phyloP scores from a whole-genome alignment of 352 stramenopile species.

The Phytophthora multivora region DNA sequence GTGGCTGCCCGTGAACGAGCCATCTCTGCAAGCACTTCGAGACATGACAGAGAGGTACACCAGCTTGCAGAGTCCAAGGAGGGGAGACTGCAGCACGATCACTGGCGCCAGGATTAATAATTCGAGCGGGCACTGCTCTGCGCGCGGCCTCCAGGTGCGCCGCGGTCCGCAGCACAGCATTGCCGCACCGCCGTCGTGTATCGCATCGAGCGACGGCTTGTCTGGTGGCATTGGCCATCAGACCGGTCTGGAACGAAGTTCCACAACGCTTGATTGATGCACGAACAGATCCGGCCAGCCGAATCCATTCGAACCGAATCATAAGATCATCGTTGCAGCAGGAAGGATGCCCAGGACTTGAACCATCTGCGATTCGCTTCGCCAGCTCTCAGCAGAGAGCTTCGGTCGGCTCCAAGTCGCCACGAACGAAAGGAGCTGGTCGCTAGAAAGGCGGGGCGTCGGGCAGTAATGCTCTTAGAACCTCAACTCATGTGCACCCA shows the following conservation, averaged over 20 bases:
- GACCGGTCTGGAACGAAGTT: slow-evolving; percentile 12
- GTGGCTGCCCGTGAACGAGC: slow-evolving; percentile 8
- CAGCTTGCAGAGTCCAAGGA: not conserved
- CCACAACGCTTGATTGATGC: slow-evolving; percentile 9
- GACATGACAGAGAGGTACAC: slow-evolving; percentile 24
- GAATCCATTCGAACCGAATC: not conserved
- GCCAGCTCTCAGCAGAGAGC: slow-evolving; percentile 15
- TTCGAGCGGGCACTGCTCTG: slow-evolving; percentile 13
- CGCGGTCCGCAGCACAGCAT: slow-evolving; percentile 22
- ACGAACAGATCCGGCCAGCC: slow-evolving; percentile 3
- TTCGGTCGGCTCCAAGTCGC: slow-evolving; percentile 10
- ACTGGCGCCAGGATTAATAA: slow-evolving; percentile 19
- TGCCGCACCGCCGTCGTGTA: slow-evolving; percentile 13
- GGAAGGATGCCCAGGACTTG: not conserved
- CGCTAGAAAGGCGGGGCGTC: slow-evolving; percentile 11
- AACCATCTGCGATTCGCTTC: slow-evolving; percentile 14
- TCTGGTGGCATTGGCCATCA: slow-evolving; percentile 11
- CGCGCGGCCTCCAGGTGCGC: slow-evolving; percentile 8
- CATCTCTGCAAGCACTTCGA: slow-evolving; percentile 33
- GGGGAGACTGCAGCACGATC: slow-evolving; percentile 17
- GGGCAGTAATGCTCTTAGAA: slow-evolving; percentile 32
- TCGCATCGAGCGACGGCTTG: slow-evolving; percentile 10
- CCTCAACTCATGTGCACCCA: slow-evolving; percentile 37
- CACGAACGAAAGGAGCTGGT: slow-evolving; percentile 31
- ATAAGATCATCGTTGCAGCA: slow-evolving; percentile 17